Conservation (phyloP, 164 flowering plant genomes). For the Protea cynaroides region DNA sequence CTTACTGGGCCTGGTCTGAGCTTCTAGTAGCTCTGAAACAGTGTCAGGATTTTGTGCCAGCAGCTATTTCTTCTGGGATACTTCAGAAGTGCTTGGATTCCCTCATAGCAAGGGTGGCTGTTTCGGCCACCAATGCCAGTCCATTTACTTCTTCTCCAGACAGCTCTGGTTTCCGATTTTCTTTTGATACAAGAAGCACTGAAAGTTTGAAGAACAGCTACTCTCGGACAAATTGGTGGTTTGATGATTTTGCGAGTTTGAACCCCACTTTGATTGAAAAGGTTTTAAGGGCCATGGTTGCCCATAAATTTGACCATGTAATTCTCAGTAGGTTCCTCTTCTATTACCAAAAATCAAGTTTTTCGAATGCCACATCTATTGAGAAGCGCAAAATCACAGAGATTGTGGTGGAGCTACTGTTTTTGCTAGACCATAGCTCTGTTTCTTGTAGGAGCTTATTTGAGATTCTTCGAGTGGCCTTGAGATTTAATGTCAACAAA, state of each 20-base stretch:
- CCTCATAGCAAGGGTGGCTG: slow-evolving; percentile 27
- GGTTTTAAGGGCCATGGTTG: slow-evolving; percentile 32
- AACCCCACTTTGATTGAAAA: slow-evolving; percentile 28
- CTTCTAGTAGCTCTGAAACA: slow-evolving; percentile 41
- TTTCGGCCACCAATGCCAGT: slow-evolving; percentile 22
- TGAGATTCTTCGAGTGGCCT: slow-evolving; percentile 38
- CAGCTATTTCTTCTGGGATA: slow-evolving; percentile 19
- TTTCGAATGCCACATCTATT: slow-evolving; percentile 15
- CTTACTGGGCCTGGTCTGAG: slow-evolving; percentile 59
- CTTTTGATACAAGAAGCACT: slow-evolving; percentile 47
- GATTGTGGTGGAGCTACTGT: slow-evolving; percentile 36
- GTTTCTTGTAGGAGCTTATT: slow-evolving; percentile 58
- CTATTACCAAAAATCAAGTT: slow-evolving; percentile 49
- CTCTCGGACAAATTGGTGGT: slow-evolving; percentile 56
- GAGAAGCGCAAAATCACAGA: slow-evolving; percentile 42
- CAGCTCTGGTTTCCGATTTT: slow-evolving; percentile 35
- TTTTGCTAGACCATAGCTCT: slow-evolving; percentile 39
- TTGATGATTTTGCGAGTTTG: slow-evolving; percentile 52
- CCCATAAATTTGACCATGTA: slow-evolving; percentile 41
- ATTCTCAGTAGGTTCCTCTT: slow-evolving; percentile 50
- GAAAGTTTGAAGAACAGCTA: slow-evolving; percentile 27
- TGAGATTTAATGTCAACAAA: slow-evolving; percentile 34
- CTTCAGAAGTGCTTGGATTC: slow-evolving; percentile 34
- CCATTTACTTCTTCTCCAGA: slow-evolving; percentile 38
- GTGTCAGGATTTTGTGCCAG: slow-evolving; percentile 31